Conservation (phyloP, 108 stramenopile genomes). For the Aureococcus anophagefferens region DNA sequence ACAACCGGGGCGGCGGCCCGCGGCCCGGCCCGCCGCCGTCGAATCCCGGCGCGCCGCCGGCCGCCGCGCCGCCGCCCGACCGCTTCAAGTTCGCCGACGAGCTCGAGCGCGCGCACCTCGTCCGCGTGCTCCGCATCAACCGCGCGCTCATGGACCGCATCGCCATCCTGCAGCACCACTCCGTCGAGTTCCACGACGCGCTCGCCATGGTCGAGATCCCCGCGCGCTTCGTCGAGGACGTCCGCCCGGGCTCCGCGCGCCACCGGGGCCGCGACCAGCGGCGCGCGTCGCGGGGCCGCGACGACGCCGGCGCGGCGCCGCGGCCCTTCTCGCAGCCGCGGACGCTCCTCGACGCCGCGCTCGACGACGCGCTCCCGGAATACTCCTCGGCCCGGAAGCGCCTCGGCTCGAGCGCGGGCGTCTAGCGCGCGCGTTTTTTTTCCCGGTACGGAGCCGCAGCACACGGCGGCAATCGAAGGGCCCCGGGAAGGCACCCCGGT, state of each 20-base stretch:
- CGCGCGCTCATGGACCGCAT: not conserved
- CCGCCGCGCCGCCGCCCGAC: too few relatives aligned
- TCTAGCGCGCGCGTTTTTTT: too few relatives aligned
- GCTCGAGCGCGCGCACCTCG: not conserved
- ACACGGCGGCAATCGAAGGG: too few relatives aligned
- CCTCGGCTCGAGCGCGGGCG: too few relatives aligned
- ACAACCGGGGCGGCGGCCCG: too few relatives aligned
- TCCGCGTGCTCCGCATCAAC: not conserved
- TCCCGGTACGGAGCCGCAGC: too few relatives aligned
- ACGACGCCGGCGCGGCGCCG: not conserved
- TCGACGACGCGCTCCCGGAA: not conserved
- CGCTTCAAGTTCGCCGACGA: not conserved
- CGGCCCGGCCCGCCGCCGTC: too few relatives aligned
- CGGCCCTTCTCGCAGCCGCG: not conserved
- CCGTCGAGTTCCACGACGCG: not conserved
- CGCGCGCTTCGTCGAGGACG: too few relatives aligned
- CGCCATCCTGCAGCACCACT: not conserved
- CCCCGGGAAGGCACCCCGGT: too few relatives aligned
- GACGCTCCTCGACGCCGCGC: not conserved
- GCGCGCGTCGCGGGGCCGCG: not conserved
- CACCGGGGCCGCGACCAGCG: not conserved
- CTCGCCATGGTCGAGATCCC: not conserved
- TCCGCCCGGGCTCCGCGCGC: too few relatives aligned
- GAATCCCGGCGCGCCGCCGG: too few relatives aligned
- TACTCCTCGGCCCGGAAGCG: not conserved